These are phyloP conservation scores for Arabidopsis arenosa DNA, from an alignment of 345 rosid genomes.

Conservation along the genomic window DNA sequence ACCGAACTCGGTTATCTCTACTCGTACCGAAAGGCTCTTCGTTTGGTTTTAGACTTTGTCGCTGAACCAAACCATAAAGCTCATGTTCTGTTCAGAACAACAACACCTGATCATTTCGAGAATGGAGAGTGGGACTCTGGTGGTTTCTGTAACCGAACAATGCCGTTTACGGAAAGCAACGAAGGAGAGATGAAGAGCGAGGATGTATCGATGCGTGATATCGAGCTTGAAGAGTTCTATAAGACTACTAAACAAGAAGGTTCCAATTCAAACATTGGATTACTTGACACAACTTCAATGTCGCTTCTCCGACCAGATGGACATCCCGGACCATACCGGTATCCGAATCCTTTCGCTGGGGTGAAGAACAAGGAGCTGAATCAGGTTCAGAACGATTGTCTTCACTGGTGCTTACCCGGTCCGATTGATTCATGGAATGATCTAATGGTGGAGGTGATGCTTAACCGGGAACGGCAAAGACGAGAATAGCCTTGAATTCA, in stretches of 20 bases:
- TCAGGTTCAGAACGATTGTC: constrained; percentile 87
- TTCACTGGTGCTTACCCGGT: constrained; percentile 99
- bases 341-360: constrained; percentile 62
- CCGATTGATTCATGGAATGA: constrained; percentile 91
- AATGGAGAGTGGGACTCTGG: constrained; percentile 95
- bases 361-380: constrained; percentile 52
- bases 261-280: constrained; percentile 56
- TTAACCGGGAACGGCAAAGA: constrained; percentile 39
- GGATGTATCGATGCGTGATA: constrained; percentile 56
- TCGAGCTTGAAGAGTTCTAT: constrained; percentile 69
- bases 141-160: constrained; percentile 62
- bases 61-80: constrained; percentile 68
- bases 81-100: constrained; percentile 66
- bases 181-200: constrained; percentile 61
- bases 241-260: constrained; percentile 42
- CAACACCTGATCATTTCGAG: constrained; percentile 97
- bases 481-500: neutral
- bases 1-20: constrained; percentile 75
- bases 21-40: constrained; percentile 73
- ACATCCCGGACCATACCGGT: constrained; percentile 92
- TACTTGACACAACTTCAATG: constrained; percentile 75
- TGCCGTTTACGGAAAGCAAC: constrained; percentile 58
- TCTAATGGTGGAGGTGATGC: constrained; percentile 72
- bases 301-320: constrained; percentile 84
- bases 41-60: constrained; percentile 58